These are phyloP conservation scores for Phyllosticta citribraziliensis DNA, from an alignment of 2,329 filamentous ascomycete species.

Conservation along the genomic window DNA sequence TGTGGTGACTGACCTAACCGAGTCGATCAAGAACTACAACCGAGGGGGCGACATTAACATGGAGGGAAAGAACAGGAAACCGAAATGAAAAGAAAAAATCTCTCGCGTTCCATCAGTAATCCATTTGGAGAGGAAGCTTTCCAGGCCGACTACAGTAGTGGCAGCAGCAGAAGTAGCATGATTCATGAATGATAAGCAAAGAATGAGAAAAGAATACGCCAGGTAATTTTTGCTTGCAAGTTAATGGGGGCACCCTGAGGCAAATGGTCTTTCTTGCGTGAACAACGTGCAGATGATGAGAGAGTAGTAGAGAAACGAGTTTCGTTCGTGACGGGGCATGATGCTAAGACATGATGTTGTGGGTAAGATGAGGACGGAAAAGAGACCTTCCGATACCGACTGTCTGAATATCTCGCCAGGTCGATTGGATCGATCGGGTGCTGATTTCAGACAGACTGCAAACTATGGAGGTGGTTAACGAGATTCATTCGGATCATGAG, in stretches of 20 bases:
- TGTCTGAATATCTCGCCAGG: background rate
- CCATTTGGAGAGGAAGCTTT: background rate
- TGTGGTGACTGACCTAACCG: too few relatives aligned
- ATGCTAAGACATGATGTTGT: constrained; percentile 5
- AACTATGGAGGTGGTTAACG: background rate
- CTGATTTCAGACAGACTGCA: background rate
- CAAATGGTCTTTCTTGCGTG: constrained; percentile 10
- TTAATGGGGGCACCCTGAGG: constrained; percentile 10
- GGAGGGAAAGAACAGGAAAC: background rate
- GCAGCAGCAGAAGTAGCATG: background rate
- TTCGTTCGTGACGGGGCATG: constrained; percentile 9
- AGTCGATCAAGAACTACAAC: too few relatives aligned
- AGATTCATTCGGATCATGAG: background rate
- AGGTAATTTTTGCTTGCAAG: background rate
- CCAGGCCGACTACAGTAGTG: background rate
- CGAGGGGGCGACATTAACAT: background rate
- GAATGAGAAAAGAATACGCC: constrained; percentile 4
- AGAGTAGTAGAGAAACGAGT: background rate
- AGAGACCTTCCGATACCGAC: constrained; percentile 1
- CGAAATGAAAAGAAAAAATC: constrained; percentile 4
- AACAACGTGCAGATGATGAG: background rate
- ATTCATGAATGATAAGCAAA: background rate
- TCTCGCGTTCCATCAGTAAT: background rate
- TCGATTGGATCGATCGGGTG: background rate
- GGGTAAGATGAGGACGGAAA: constrained; percentile 5